Percentiles rank a stretch among this genome's conserved stretches.
Conservation (phyloP, 1,284 basidiomycete species). For the Moniliophthora roreri region DNA sequence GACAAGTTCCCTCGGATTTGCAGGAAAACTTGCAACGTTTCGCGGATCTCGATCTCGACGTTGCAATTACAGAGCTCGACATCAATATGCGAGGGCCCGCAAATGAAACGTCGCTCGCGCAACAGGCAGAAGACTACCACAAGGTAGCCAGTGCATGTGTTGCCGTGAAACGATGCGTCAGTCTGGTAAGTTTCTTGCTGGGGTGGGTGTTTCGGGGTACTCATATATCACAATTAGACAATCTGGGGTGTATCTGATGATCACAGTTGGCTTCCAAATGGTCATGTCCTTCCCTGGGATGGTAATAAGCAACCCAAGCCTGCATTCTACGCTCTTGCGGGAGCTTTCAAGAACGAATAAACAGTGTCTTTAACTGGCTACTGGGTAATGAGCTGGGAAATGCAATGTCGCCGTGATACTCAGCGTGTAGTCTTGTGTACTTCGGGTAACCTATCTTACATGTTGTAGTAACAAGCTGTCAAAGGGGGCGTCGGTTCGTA, state of each 20-base stretch:
- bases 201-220: too few species aligned
- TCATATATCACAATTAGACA: neutral
- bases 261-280: conserved; percentile 1
- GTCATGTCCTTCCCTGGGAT: neutral
- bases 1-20: conserved; percentile 39
- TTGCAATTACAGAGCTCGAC: conserved; percentile 62
- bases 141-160: neutral
- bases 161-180: neutral
- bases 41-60: conserved; percentile 53
- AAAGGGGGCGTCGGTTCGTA: too few species aligned
- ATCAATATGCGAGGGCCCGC: conserved; percentile 25
- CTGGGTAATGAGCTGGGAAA: too few species aligned
- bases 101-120: neutral
- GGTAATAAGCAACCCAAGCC: neutral
- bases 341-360: neutral
- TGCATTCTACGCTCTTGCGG: conserved; percentile 1
- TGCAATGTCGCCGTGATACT: too few species aligned
- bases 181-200: neutral
- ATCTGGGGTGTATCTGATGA: conserved; percentile 4
- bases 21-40: conserved; percentile 42
- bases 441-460: too few species aligned
- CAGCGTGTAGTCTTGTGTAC: too few species aligned
- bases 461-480: too few species aligned
- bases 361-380: too few species aligned
- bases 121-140: neutral